phyloP scores from a whole-genome alignment of 805 yeast species.

The Monosporozyma yasuniensis region DNA sequence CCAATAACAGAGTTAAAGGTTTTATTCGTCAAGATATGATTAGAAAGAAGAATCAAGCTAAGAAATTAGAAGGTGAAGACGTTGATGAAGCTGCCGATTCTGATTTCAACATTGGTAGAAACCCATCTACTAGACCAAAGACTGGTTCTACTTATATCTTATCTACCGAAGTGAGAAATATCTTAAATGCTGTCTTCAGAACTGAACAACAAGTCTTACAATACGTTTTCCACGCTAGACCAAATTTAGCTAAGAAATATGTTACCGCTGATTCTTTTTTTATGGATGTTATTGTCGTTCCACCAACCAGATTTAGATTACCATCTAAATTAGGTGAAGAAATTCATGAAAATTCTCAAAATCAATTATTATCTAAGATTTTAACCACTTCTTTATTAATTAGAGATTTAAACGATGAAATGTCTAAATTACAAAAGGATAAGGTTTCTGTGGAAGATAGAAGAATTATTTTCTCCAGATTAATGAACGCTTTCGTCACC shows the following conservation, averaged over 20 bases:
- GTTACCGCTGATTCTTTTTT: constrained; percentile 78
- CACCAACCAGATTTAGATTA: constrained; percentile 91
- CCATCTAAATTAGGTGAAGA: constrained; percentile 98
- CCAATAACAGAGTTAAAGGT: constrained; percentile 79
- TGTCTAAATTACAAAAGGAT: constrained; percentile 52
- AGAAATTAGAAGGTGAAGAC: constrained; percentile 23
- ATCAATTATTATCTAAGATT: constrained; percentile 74
- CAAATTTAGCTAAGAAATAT: constrained; percentile 38
- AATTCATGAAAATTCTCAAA: constrained; percentile 88
- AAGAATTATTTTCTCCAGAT: constrained; percentile 69
- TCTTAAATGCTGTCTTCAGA: constrained; percentile 64
- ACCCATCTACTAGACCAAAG: constrained; percentile 48
- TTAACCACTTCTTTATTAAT: constrained; percentile 73
- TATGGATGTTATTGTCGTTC: constrained; percentile 80
- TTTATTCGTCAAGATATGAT: constrained; percentile 64
- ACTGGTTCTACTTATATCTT: constrained; percentile 78
- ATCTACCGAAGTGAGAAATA: constrained; percentile 78
- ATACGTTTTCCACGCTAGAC: constrained; percentile 76
- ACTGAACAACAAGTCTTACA: constrained; percentile 62
- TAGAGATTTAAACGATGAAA: constrained; percentile 82
- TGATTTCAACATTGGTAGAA: constrained; percentile 29
- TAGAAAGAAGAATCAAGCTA: constrained; percentile 30
- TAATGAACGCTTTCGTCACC: constrained; percentile 93
- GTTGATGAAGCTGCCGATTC: constrained; percentile 14
- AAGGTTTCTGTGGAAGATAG: constrained; percentile 59